Evolutionary conservation across 2,329 filamentous ascomycete genomes (phyloP), one percentile per base, ranked within the genome.

Genomic region (Chaetomiaceae sp.): DNA sequence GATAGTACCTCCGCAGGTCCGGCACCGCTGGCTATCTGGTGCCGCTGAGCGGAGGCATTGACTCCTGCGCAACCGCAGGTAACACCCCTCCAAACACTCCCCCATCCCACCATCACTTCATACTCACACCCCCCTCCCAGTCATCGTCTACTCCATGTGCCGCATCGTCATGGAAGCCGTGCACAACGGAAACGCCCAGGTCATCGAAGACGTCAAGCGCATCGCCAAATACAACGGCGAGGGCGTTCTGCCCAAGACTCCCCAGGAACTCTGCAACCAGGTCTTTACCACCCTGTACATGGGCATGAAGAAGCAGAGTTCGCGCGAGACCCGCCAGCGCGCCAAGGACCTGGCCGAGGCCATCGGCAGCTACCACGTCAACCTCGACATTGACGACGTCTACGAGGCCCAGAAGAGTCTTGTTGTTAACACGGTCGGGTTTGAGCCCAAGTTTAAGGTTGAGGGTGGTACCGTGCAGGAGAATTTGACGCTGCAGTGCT

Each of bases 321-420:
- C 77, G 20, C 69, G 71, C 37, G 85, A 89, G 56, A 90, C 87
- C 0, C 72, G 87, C 9, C 72, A 75, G 41, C 74, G 88, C 23
- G 85, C 88, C 1, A 78, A 78, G 61, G 73, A 77, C 0, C 73
- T 92, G 0, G 65, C 76, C 4, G 62, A 71, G 4, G 74, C 71
- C 4, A 89, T 92, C 46, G 87, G 87, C 3, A 74, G 79, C 14
- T 83, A 89, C 61, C 89, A 93, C 63, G 74, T 80, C 4, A 79
- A 91, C 61, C 71, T 89, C 39, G 81, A 89, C 60, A 89, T 92
- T 50, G 88, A 92, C 62, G 74, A 75, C 2, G 75, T 84, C 8
- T 81, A 83, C 54, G 71, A 77, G 17, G 78, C 84, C 0, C 70
- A 83, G 45, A 81, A 78, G 58, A 74, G 74, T 38, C 68, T 89